Evolutionary conservation across 768 basidiomycete genomes (phyloP).

Genomic region (Auricularia sp.): DNA sequence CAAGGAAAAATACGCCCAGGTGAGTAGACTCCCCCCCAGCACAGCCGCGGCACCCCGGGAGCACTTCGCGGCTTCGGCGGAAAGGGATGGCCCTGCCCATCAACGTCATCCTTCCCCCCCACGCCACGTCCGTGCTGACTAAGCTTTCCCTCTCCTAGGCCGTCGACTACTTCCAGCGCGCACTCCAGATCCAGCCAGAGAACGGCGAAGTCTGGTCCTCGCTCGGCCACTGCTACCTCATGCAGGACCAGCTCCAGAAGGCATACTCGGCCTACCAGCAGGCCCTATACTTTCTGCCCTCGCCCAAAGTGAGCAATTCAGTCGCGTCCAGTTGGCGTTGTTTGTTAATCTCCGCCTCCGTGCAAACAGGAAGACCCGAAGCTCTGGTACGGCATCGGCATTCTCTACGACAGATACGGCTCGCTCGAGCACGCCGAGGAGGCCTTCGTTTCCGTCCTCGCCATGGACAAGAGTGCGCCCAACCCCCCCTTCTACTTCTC

Average conservation of each 20-base stretch:
- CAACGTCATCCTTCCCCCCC: neutral
- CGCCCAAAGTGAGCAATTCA: slow-evolving; percentile 62
- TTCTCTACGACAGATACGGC: slow-evolving; percentile 96
- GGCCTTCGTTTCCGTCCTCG: slow-evolving; percentile 89
- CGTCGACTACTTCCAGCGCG: slow-evolving; percentile 92
- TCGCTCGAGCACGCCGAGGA: slow-evolving; percentile 98
- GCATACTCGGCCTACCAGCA: slow-evolving; percentile 98
- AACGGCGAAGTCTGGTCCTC: slow-evolving; percentile 99
- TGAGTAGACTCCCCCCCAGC: slow-evolving; percentile 25
- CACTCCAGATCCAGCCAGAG: slow-evolving; percentile 81
- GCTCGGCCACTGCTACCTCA: slow-evolving; percentile 93
- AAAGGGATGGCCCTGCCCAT: too few species aligned
- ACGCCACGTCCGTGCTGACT: neutral
- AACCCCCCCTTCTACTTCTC: too few species aligned
- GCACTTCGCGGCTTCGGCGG: neutral
- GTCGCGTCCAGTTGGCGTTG: slow-evolving; percentile 3
- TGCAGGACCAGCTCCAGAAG: slow-evolving; percentile 98
- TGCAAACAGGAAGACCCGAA: slow-evolving; percentile 77
- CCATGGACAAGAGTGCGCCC: slow-evolving; percentile 87
- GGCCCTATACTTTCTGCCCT: slow-evolving; percentile 88
- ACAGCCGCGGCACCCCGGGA: neutral
- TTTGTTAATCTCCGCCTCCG: slow-evolving; percentile 8
- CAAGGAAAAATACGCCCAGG: slow-evolving; percentile 96
- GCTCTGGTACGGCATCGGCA: slow-evolving; percentile 98
- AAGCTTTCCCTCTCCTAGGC: slow-evolving; percentile 39